These are phyloP conservation scores for Solanum chiquidenum DNA, from an alignment of 257 asterid genomes.

Conservation along the genomic window DNA sequence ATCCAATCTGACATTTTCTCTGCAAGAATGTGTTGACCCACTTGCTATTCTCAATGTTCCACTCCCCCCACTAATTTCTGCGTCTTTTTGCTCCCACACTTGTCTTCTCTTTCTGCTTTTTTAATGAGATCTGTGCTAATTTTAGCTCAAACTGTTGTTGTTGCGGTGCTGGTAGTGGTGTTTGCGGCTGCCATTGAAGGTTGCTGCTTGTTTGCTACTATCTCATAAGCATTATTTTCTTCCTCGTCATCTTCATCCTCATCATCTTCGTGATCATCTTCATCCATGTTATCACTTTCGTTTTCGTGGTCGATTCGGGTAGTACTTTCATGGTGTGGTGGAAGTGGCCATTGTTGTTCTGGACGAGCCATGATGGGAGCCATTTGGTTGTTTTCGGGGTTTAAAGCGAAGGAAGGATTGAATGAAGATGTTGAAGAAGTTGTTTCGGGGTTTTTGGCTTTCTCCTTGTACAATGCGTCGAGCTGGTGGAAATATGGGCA, in stretches of 20 bases:
- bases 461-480: slow-evolving; percentile 68
- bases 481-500: slow-evolving; percentile 89
- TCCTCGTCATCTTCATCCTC: slow-evolving; percentile 32
- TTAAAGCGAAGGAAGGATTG: not conserved
- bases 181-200: slow-evolving; percentile 35
- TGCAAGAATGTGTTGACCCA: slow-evolving; percentile 19
- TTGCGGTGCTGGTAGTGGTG: slow-evolving; percentile 13
- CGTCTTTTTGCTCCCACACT: not conserved
- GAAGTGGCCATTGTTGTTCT: slow-evolving; percentile 85
- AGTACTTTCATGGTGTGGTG: not conserved
- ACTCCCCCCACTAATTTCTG: not conserved
- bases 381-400: slow-evolving; percentile 32
- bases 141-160: not conserved
- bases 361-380: slow-evolving; percentile 84
- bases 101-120: not conserved
- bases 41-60: slow-evolving; percentile 8
- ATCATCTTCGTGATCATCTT: slow-evolving; percentile 16
- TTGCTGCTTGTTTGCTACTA: slow-evolving; percentile 48
- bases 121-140: not conserved
- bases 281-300: slow-evolving; percentile 23
- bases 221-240: slow-evolving; percentile 49
- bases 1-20: slow-evolving; percentile 23
- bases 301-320: slow-evolving; percentile 10
- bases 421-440: not conserved
- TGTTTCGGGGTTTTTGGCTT: slow-evolving; percentile 20